Evolutionary conservation across 352 stramenopile genomes (phyloP), one percentile per base, ranked within the genome.

Genomic region (Phytophthora idaei): DNA sequence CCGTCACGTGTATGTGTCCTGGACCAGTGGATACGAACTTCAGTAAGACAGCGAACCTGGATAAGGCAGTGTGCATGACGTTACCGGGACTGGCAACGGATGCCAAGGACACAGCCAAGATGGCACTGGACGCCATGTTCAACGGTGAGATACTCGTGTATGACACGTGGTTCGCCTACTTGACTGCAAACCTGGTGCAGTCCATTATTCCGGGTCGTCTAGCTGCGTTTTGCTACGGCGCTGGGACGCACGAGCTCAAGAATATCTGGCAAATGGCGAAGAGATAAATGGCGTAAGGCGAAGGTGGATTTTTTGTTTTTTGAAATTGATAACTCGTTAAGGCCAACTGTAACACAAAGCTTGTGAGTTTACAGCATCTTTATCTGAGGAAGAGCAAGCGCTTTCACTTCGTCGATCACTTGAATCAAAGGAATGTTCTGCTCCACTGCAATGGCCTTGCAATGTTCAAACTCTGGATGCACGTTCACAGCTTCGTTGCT

Each of bases 391-490:
- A 57, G 57, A 32, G 78, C 81, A 48, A 79, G 64, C 27, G 59
- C 51, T 67, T 92, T 80, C 53, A 89, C 78, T 12, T 74, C 37
- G 31, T 87, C 67, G 48, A 92, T 89, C 39, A 92, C 69, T 61
- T 86, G 72, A 2, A 87, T 57, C 42, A 92, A 64, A 27, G 84
- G 80, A 14, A 81, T 57, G 8, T 63, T 57, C 5, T 64, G 72
- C 31, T 81, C 70, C 44, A 68, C 46, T 14, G 81, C 78, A 48
- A 90, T 88, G 10, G 48, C 78, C 73, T 90, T 93, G 80, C 89
- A 96, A 52, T 96, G 69, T 8, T 95, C 87, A 69, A 81, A 96
- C 59, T 96, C 89, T 6, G 89, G 89, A 58, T 94, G 78, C 5
- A 89, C 70, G 39, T 93, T 94, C 36, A 94, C 78, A 52, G 83